Conservation (phyloP, 805 yeast genomes). For the Yarrowia bubula region DNA sequence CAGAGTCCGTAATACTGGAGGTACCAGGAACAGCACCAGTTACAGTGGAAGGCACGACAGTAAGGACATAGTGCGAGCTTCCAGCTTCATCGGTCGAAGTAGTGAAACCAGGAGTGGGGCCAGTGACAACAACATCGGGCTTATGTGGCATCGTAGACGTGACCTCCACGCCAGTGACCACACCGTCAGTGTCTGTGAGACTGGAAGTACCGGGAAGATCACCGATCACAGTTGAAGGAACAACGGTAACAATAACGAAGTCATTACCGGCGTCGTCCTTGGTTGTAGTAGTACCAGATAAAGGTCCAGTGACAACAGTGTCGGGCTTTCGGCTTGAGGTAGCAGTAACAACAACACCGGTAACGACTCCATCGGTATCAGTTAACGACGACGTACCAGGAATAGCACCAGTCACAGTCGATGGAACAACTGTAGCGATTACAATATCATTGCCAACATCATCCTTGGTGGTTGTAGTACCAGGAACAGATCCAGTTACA, state of each 20-base stretch:
- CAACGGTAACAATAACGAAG: background rate
- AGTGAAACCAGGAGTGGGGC: background rate
- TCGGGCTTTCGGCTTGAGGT: too few species aligned
- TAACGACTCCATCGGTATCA: too few species aligned
- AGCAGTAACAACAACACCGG: too few species aligned
- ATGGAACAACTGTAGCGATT: too few species aligned
- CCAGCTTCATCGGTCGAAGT: background rate
- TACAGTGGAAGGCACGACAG: background rate
- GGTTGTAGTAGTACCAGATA: too few species aligned
- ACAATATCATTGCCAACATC: background rate
- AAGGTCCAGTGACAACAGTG: too few species aligned
- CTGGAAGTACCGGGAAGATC: background rate
- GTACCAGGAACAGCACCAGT: background rate
- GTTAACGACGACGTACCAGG: too few species aligned
- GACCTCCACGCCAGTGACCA: background rate
- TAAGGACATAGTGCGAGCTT: background rate
- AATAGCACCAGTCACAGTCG: too few species aligned
- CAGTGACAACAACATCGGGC: background rate
- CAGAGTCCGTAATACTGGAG: background rate
- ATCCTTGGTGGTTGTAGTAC: background rate
- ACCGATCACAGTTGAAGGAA: background rate
- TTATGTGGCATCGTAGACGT: background rate
- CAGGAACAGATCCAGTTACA: background rate
- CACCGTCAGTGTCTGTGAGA: background rate
- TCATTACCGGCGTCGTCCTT: too few species aligned